phyloP scores from a whole-genome alignment of 805 yeast species.

The Kodamaea lidongshanica region DNA sequence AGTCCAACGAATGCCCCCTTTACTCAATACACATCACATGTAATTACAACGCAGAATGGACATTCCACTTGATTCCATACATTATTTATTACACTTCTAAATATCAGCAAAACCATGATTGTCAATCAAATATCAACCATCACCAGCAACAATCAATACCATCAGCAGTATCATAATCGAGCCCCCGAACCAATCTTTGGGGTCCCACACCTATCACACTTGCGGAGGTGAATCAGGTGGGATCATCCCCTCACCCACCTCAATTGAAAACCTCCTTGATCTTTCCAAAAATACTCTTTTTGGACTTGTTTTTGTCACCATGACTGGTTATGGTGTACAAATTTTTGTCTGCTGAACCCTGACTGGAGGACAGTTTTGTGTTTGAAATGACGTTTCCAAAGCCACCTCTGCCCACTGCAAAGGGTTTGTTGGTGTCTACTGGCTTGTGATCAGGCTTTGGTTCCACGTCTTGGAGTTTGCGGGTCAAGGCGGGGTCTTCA shows the following conservation, averaged over 20 bases:
- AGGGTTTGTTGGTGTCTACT: conserved; percentile 40
- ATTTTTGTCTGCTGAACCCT: conserved; percentile 14
- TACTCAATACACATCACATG: no score
- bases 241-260: background rate
- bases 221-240: no score
- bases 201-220: no score
- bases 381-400: conserved; percentile 50
- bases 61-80: no score
- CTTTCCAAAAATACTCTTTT: conserved; percentile 36
- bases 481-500: conserved; percentile 49
- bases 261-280: conserved; percentile 38
- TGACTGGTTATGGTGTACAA: conserved; percentile 32
- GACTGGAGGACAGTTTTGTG: conserved; percentile 21
- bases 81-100: no score
- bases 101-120: no score
- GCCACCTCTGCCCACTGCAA: conserved; percentile 59
- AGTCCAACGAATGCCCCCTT: no score
- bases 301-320: conserved; percentile 21
- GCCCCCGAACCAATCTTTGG: no score
- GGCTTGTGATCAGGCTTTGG: conserved; percentile 35
- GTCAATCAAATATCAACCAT: no score
- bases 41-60: no score
- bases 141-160: no score
- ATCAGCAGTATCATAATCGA: no score
- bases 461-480: conserved; percentile 66